Evolutionary conservation across 2,329 filamentous ascomycete species (phyloP).

Genomic region (Exophiala sideris): DNA sequence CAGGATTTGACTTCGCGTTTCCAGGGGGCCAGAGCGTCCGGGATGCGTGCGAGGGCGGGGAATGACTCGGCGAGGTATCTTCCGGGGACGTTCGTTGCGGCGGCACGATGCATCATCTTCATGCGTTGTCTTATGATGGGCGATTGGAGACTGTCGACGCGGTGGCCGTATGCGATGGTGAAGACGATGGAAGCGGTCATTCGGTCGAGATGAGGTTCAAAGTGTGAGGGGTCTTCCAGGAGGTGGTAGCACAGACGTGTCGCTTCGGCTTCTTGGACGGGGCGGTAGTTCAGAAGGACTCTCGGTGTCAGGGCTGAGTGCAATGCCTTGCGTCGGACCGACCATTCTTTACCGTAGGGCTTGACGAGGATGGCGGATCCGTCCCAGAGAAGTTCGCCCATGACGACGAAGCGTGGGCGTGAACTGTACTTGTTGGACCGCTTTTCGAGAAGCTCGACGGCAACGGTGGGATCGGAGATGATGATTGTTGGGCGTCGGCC

Average conservation of each 20-base stretch:
- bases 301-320: conserved; percentile 45
- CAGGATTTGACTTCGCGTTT: conserved; percentile 31
- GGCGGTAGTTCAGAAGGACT: conserved; percentile 34
- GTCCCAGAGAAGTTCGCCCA: conserved; percentile 28
- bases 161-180: conserved; percentile 38
- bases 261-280: conserved; percentile 33
- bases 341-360: conserved; percentile 44
- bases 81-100: conserved; percentile 37
- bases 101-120: conserved; percentile 36
- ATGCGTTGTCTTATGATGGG: conserved; percentile 33
- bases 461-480: conserved; percentile 34
- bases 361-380: conserved; percentile 41
- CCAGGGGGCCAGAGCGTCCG: conserved; percentile 31
- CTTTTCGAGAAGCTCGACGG: conserved; percentile 39
- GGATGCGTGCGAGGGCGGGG: conserved; percentile 32
- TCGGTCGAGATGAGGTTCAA: conserved; percentile 37
- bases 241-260: conserved; percentile 33
- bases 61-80: conserved; percentile 37
- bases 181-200: conserved; percentile 40
- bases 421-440: conserved; percentile 40
- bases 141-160: conserved; percentile 35
- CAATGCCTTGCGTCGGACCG: conserved; percentile 34
- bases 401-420: conserved; percentile 31
- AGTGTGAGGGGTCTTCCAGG: conserved; percentile 31
- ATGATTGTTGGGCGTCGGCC: conserved; percentile 32